phyloP scores from a whole-genome alignment of 768 basidiomycete species.

The Tylopilus balloui region DNA sequence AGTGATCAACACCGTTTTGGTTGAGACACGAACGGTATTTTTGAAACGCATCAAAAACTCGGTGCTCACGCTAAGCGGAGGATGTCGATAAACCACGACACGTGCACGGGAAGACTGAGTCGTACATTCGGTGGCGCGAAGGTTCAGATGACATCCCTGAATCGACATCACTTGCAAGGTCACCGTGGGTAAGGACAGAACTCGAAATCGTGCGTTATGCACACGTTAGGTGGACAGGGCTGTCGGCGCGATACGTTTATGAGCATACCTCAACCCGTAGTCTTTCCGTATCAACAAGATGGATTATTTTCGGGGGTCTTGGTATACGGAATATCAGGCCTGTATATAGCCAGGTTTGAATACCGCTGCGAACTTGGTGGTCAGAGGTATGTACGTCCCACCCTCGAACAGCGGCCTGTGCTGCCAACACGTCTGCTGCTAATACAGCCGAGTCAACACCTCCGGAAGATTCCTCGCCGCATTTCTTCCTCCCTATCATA shows the following conservation, averaged over 20 bases:
- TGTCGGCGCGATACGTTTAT: background rate
- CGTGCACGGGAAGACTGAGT: too few relatives aligned
- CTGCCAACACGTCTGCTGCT: background rate
- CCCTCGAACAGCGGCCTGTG: background rate
- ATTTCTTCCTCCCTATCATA: constrained; percentile 68
- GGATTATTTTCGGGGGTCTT: too few relatives aligned
- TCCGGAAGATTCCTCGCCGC: constrained; percentile 54
- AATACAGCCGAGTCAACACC: constrained; percentile 35
- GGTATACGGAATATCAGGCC: too few relatives aligned
- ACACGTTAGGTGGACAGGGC: too few relatives aligned
- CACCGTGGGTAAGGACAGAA: background rate
- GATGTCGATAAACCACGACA: background rate
- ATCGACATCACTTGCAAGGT: background rate
- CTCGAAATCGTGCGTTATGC: background rate
- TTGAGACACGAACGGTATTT: background rate
- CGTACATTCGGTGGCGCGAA: too few relatives aligned
- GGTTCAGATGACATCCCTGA: background rate
- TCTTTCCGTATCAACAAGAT: too few relatives aligned
- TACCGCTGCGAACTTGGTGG: background rate
- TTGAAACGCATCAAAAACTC: background rate
- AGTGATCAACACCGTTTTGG: background rate
- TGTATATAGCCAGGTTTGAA: too few relatives aligned
- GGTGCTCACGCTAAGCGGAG: too few relatives aligned
- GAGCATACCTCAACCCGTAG: background rate
- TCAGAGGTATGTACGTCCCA: background rate